phyloP scores from a whole-genome alignment of 2,329 filamentous ascomycete genomes.

The Botrytis porri region DNA sequence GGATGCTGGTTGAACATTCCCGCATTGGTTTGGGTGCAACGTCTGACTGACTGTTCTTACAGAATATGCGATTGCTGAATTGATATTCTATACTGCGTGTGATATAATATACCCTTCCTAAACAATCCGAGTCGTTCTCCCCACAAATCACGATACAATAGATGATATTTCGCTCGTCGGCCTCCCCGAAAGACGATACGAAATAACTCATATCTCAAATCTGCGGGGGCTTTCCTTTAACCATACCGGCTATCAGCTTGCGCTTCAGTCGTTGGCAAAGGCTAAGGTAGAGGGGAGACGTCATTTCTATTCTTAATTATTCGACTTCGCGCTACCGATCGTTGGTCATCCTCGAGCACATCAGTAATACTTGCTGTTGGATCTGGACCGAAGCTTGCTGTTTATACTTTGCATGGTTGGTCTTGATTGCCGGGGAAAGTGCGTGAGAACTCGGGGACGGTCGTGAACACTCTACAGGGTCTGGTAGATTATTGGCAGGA shows the following conservation, averaged over 20 bases:
- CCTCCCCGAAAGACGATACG: not conserved
- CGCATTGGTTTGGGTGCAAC: not conserved
- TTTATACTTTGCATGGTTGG: not conserved
- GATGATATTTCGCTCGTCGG: not conserved
- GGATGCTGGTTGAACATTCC: not conserved
- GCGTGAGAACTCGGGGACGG: not conserved
- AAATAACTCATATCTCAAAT: not conserved
- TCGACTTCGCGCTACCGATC: not conserved
- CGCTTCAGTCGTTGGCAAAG: not conserved
- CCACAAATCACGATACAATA: slow-evolving; percentile 5
- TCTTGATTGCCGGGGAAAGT: not conserved
- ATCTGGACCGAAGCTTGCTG: not conserved
- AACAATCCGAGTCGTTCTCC: not conserved
- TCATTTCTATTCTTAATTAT: not conserved
- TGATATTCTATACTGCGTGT: not conserved
- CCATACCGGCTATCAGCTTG: not conserved
- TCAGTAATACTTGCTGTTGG: not conserved
- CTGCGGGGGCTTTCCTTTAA: too few species aligned
- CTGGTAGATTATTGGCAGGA: slow-evolving; percentile 1
- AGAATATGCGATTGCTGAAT: not conserved
- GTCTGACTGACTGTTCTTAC: slow-evolving; percentile 2
- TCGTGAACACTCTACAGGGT: not conserved
- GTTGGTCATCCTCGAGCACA: not conserved
- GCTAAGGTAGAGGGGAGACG: not conserved
- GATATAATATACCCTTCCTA: not conserved